Percentiles rank a stretch among this genome's conserved stretches.
Evolutionary conservation across 2,329 filamentous ascomycete species (phyloP).

Genomic region (Fusarium penzigii): DNA sequence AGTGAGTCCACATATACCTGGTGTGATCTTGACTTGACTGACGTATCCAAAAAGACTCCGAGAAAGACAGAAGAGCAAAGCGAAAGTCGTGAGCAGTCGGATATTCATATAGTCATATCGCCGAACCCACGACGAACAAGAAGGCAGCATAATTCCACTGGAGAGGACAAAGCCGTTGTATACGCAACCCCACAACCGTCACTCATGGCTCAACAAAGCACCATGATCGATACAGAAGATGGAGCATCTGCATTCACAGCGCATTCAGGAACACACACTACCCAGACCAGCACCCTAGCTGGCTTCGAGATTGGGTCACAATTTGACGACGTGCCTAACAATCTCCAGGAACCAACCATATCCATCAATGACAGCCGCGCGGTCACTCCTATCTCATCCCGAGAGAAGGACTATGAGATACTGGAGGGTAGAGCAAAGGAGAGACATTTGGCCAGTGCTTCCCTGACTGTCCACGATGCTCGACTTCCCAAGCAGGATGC

Average conservation of each 20-base stretch:
- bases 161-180: not conserved
- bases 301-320: not conserved
- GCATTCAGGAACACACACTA: not conserved
- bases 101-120: not conserved
- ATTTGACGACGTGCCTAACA: not conserved
- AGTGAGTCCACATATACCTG: not conserved
- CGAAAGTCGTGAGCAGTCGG: too few relatives aligned
- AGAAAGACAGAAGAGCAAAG: not conserved
- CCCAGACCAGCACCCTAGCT: not conserved
- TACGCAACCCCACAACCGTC: not conserved
- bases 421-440: not conserved
- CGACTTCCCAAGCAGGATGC: too few relatives aligned
- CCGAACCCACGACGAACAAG: not conserved
- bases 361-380: not conserved
- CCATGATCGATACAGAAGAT: not conserved
- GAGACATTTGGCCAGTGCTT: too few relatives aligned
- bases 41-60: not conserved
- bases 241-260: not conserved
- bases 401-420: not conserved
- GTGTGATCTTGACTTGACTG: not conserved
- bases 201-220: not conserved
- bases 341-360: not conserved
- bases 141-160: not conserved
- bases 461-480: too few relatives aligned
- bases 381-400: not conserved